Conservation (phyloP, 225 moss, liverwort and hornwort genomes). For the Polytrichum formosum region DNA sequence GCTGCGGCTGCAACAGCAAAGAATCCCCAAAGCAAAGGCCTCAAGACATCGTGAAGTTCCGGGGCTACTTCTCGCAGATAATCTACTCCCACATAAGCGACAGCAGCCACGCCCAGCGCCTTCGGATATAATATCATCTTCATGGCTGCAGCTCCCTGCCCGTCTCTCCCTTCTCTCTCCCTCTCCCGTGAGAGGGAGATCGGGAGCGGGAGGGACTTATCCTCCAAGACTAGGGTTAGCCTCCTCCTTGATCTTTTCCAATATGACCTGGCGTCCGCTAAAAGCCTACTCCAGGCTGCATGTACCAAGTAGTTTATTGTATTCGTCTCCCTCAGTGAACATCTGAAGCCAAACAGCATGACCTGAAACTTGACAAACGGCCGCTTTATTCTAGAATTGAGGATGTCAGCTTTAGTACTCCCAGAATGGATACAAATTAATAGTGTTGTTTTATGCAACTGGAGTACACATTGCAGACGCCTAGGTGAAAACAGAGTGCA, state of each 20-base stretch:
- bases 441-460: too few species aligned
- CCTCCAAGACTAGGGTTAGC: background rate
- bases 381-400: too few species aligned
- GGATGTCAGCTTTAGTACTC: too few species aligned
- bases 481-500: too few species aligned
- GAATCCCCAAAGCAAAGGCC: conserved; percentile 79
- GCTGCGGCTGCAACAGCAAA: conserved; percentile 67
- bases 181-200: background rate
- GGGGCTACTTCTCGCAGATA: conserved; percentile 61
- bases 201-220: background rate
- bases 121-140: conserved; percentile 38
- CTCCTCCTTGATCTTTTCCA: background rate
- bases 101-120: conserved; percentile 54
- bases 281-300: too few species aligned
- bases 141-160: background rate
- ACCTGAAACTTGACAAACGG: too few species aligned
- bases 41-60: conserved; percentile 57
- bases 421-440: too few species aligned
- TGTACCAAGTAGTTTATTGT: too few species aligned
- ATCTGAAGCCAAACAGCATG: too few species aligned
- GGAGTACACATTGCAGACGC: too few species aligned
- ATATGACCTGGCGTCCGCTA: background rate
- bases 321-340: too few species aligned
- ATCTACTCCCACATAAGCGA: conserved; percentile 69
- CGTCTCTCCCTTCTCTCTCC: background rate